Conservation (phyloP, 2,329 filamentous ascomycete genomes). For the Epichloe aotearoae region DNA sequence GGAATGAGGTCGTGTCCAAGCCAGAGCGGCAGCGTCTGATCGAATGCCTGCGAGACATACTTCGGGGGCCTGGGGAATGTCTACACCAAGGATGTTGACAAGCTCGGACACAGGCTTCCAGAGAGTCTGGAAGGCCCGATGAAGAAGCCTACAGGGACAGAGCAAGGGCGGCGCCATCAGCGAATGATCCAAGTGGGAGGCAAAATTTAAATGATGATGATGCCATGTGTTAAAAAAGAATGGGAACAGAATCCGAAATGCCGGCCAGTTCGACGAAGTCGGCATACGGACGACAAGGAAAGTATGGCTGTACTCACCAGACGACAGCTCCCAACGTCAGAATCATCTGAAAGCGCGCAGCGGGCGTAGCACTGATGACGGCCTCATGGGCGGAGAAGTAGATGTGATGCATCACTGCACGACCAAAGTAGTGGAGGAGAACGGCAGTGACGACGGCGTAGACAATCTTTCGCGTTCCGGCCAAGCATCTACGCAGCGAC, state of each 20-base stretch:
- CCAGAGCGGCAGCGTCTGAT: conserved; percentile 73
- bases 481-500: conserved; percentile 22
- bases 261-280: background rate
- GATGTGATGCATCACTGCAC: conserved; percentile 16
- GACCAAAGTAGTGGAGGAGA: conserved; percentile 21
- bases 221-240: background rate
- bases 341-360: conserved; percentile 41
- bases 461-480: conserved; percentile 19
- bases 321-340: conserved; percentile 38
- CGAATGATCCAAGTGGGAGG: background rate
- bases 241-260: too few relatives aligned
- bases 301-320: conserved; percentile 29
- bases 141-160: conserved; percentile 51
- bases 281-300: conserved; percentile 1
- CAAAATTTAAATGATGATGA: too few relatives aligned
- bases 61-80: conserved; percentile 80
- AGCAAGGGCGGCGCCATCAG: background rate
- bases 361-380: conserved; percentile 32
- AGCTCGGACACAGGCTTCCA: conserved; percentile 85
- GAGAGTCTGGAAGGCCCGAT: conserved; percentile 76
- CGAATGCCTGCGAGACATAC: conserved; percentile 85
- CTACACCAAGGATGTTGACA: conserved; percentile 81
- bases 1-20: conserved; percentile 66
- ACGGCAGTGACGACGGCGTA: conserved; percentile 19
- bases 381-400: conserved; percentile 16